phyloP scores from a whole-genome alignment of 1,284 basidiomycete genomes.

The Xanthoconium separans region DNA sequence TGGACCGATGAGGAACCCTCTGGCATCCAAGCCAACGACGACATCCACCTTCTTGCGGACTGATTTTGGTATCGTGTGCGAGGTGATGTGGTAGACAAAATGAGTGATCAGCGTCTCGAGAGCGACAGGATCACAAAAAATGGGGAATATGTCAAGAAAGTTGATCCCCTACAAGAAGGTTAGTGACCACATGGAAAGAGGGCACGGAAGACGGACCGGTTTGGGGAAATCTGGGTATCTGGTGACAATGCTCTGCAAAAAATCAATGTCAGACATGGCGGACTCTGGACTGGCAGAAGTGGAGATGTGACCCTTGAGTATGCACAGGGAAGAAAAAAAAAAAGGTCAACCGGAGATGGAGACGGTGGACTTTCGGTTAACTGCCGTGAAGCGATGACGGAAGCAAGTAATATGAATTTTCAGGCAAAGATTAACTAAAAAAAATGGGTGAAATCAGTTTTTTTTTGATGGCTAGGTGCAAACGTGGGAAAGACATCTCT shows the following conservation, averaged over 20 bases:
- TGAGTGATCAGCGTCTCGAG: slow-evolving; percentile 93
- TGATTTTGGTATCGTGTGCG: slow-evolving; percentile 63
- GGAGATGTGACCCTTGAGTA: slow-evolving; percentile 3
- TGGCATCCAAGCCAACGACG: slow-evolving; percentile 93
- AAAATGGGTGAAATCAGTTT: not conserved
- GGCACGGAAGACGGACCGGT: slow-evolving; percentile 53
- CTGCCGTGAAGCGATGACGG: slow-evolving; percentile 12
- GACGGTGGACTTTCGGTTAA: not conserved
- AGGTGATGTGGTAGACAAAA: slow-evolving; percentile 84
- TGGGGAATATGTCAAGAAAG: slow-evolving; percentile 90
- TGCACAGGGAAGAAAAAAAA: slow-evolving; percentile 9
- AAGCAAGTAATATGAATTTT: slow-evolving; percentile 8
- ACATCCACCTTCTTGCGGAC: slow-evolving; percentile 82
- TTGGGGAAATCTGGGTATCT: slow-evolving; percentile 84
- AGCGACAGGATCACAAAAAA: slow-evolving; percentile 79
- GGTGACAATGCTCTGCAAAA: slow-evolving; percentile 66
- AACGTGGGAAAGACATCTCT: not conserved
- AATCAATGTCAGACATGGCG: slow-evolving; percentile 75
- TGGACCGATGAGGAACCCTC: slow-evolving; percentile 95
- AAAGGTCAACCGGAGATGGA: not conserved
- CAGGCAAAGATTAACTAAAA: not conserved
- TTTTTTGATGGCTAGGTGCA: not conserved
- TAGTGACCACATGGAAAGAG: not conserved
- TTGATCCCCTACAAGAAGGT: slow-evolving; percentile 58
- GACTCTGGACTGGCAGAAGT: not conserved